Evolutionary conservation across 768 basidiomycete genomes (phyloP), one percentile per base, ranked within the genome.

Genomic region (Paxillus involutus): DNA sequence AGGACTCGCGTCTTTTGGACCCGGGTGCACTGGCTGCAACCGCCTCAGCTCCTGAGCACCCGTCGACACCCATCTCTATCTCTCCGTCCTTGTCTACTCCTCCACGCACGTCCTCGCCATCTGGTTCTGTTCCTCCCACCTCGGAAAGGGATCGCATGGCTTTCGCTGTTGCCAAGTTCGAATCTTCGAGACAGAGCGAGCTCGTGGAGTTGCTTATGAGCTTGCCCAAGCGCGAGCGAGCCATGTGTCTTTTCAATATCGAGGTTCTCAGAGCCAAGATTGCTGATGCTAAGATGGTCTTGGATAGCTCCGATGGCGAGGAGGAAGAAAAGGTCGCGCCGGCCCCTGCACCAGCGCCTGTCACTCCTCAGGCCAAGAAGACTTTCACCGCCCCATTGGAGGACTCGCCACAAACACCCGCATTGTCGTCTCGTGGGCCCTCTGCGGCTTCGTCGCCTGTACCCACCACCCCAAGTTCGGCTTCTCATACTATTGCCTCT

Each of bases 1-100:
- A 88, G 58, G 87, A 89, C 67, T 89, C 89, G 1, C 79, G 83
- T 30, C 69, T 84, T n/a, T 73, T 87, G 29, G 86, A 89, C 59
- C 78, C 82, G 6, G 81, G 77, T 51, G 77, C 81, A 7, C 70
- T 83, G 21, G 81, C 81, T 57, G 87, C 89, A 2, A 91, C 89
- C 4, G 91, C 91, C 3, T 90, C 88, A 46, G 91, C 91, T n/a
- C 91, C 91, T 0, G 91, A 94, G 63, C 91, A 92, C 57, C 91
- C 91, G 0, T 89, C 88, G 7, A 93, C 91, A 0, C 91, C 91
- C 1, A 82, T 93, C 12, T 92, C 91, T 1, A 77, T 90, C 53
- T 83, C 83, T 53, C 82, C 85, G 0, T 86, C 88, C 0, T 66
- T 89, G n/a, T 84, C 86, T 32, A 90, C 89, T 0, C 90, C 91